phyloP scores from a whole-genome alignment of 192 early-diverging fungal genomes.

The Coemansia sp. region DNA sequence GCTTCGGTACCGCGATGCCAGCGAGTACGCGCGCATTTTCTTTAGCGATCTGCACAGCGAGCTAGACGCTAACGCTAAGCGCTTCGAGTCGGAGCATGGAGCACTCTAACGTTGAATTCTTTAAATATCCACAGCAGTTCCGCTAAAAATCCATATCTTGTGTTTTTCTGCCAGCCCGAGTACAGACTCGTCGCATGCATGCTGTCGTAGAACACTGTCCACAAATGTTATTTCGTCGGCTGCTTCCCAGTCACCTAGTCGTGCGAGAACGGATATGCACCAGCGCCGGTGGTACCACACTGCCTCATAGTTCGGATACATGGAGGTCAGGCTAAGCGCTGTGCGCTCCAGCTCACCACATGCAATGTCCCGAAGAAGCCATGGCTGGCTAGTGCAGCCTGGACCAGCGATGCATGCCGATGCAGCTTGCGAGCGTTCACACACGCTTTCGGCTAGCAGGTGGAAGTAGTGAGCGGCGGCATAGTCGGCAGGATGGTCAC shows the following conservation, averaged over 20 bases:
- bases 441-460: constrained; percentile 10
- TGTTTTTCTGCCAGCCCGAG: constrained; percentile 15
- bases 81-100: constrained; percentile 9
- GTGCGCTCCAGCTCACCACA: constrained; percentile 19
- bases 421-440: not conserved
- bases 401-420: not conserved
- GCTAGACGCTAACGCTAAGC: constrained; percentile 15
- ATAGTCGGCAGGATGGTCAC: constrained; percentile 39
- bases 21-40: constrained; percentile 31
- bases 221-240: constrained; percentile 8
- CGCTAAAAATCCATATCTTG: constrained; percentile 16
- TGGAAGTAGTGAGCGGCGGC: constrained; percentile 48
- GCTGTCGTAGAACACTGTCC: not conserved
- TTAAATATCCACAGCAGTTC: not conserved
- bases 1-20: constrained; percentile 40
- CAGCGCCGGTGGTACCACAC: constrained; percentile 46
- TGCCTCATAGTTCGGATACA: constrained; percentile 38
- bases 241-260: not conserved
- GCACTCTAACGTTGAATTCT: not conserved
- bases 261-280: constrained; percentile 13
- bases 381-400: not conserved
- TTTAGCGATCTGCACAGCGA: constrained; percentile 16
- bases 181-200: not conserved
- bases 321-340: not conserved
- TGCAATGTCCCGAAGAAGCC: constrained; percentile 7